phyloP scores from a whole-genome alignment of 306 rosid genomes.

The Pyrus betulifolia region DNA sequence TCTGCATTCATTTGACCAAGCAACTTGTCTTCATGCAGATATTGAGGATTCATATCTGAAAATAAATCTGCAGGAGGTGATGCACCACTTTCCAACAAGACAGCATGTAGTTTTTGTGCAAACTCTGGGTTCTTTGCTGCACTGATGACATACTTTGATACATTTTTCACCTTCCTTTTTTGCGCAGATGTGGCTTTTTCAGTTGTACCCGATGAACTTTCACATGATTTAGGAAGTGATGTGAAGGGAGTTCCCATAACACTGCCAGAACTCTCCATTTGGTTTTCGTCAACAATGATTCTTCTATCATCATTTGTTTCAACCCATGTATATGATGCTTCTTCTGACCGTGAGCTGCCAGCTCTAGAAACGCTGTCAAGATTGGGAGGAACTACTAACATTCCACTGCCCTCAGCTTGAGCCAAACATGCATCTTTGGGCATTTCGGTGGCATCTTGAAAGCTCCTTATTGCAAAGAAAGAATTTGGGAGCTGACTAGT shows the following conservation, averaged over 20 bases:
- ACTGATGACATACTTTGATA: conserved; percentile 72
- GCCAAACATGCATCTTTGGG: conserved; percentile 30
- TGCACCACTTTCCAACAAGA: conserved; percentile 87
- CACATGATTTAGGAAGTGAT: conserved; percentile 30
- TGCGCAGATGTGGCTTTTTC: conserved; percentile 62
- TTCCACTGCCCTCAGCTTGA: conserved; percentile 35
- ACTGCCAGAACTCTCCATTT: conserved; percentile 30
- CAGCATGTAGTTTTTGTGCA: conserved; percentile 78
- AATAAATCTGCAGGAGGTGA: conserved; percentile 87
- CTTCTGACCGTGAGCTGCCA: conserved; percentile 41
- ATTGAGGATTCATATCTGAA: conserved; percentile 58
- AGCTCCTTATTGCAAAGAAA: conserved; percentile 60
- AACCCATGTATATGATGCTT: conserved; percentile 30
- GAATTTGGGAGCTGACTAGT: conserved; percentile 74
- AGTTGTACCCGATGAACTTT: conserved; percentile 31
- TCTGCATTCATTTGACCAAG: conserved; percentile 17
- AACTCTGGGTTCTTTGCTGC: conserved; percentile 88
- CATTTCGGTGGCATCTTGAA: conserved; percentile 42
- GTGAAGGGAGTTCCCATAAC: conserved; percentile 35
- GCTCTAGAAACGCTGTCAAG: conserved; percentile 25
- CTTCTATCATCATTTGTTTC: conserved; percentile 35
- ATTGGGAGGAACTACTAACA: conserved; percentile 28
- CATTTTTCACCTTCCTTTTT: conserved; percentile 75
- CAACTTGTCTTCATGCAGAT: conserved; percentile 31
- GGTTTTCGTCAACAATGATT: conserved; percentile 30